These are phyloP conservation scores for Coprinopsis cinerea DNA, from an alignment of 768 basidiomycete genomes.

Conservation along the genomic window DNA sequence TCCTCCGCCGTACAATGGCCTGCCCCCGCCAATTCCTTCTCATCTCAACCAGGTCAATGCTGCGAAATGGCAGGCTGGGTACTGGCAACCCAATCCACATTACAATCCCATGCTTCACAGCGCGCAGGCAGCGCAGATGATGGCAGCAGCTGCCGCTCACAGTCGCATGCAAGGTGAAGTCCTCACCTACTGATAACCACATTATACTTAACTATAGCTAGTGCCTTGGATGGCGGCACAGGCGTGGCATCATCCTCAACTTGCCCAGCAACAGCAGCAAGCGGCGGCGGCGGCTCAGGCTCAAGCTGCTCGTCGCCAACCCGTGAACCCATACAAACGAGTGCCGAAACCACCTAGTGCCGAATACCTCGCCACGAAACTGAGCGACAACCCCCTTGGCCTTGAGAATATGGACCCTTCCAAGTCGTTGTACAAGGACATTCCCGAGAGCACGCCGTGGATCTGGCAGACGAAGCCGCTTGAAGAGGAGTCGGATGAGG, in stretches of 20 bases:
- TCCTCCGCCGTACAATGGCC: conserved; percentile 4
- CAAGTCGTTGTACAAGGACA: conserved; percentile 32
- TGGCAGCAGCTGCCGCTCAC: background rate
- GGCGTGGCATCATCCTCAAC: conserved; percentile 25
- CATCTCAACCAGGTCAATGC: conserved; percentile 34
- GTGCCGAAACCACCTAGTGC: conserved; percentile 54
- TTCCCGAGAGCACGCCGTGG: conserved; percentile 49
- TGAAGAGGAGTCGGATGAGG: conserved; percentile 23
- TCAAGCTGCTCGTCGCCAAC: conserved; percentile 22
- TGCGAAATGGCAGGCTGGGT: conserved; percentile 47
- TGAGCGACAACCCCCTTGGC: conserved; percentile 60
- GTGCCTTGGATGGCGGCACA: conserved; percentile 33
- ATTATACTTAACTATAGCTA: conserved; percentile 13
- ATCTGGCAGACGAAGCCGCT: conserved; percentile 60
- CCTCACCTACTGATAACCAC: background rate
- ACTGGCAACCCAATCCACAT: conserved; percentile 46
- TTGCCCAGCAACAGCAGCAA: conserved; percentile 18
- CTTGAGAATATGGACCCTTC: conserved; percentile 59
- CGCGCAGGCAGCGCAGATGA: conserved; percentile 1
- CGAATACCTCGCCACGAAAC: conserved; percentile 55
- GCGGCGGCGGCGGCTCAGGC: conserved; percentile 5
- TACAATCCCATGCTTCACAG: too few relatives aligned
- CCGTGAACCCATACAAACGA: conserved; percentile 59
- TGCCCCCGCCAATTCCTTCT: conserved; percentile 48
- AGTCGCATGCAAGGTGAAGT: background rate